Conservation (phyloP, 768 basidiomycete genomes). For the Mycena crocata region DNA sequence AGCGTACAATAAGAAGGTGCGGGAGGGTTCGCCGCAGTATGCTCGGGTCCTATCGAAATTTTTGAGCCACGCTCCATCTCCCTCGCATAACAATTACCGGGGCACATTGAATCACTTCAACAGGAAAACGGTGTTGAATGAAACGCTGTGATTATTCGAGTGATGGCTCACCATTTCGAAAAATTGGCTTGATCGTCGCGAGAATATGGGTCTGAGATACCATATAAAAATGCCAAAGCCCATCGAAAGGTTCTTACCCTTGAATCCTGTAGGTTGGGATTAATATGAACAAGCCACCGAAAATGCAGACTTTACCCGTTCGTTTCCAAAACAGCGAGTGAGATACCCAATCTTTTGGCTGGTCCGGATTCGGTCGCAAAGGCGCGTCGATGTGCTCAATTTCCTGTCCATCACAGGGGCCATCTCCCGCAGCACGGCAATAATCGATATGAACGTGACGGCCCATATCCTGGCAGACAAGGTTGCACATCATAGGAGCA, state of each 20-base stretch:
- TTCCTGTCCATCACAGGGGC: constrained; percentile 55
- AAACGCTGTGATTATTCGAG: background rate
- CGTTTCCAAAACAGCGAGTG: constrained; percentile 69
- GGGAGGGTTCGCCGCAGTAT: constrained; percentile 51
- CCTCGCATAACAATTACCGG: too few relatives aligned
- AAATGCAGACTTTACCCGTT: background rate
- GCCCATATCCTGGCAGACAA: constrained; percentile 65
- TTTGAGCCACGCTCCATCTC: too few relatives aligned
- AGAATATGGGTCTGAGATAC: constrained; percentile 64
- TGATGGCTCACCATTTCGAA: constrained; percentile 59
- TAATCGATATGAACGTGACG: constrained; percentile 68
- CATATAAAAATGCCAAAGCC: background rate
- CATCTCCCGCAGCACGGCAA: constrained; percentile 54
- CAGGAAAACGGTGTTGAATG: background rate
- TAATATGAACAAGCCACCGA: background rate
- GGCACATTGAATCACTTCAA: constrained; percentile 67
- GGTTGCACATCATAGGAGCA: constrained; percentile 72
- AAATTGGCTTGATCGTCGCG: constrained; percentile 67
- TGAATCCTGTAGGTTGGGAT: constrained; percentile 57
- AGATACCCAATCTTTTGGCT: constrained; percentile 64
- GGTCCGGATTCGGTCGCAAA: constrained; percentile 58
- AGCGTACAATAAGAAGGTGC: constrained; percentile 66
- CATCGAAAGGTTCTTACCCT: constrained; percentile 45
- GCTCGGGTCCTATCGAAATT: constrained; percentile 59
- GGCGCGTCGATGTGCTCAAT: constrained; percentile 55